Evolutionary conservation across 129 eudicot genomes (phyloP).

Genomic region (Scalesia atractyloides): DNA sequence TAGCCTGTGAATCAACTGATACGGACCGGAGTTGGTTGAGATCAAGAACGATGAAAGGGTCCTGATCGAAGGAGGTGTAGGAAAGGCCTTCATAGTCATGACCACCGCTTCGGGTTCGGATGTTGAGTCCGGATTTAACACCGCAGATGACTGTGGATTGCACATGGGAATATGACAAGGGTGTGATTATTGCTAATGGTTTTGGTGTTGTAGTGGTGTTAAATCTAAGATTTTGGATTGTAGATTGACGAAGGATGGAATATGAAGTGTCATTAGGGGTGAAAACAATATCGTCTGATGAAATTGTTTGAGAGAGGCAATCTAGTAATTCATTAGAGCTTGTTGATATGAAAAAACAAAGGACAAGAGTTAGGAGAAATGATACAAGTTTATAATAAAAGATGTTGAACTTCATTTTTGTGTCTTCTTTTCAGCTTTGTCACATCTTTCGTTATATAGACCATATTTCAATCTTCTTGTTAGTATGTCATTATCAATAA

Average conservation of each 20-base stretch:
- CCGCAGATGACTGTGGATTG: constrained; percentile 19
- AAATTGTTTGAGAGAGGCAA: not conserved
- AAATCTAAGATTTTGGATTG: constrained; percentile 8
- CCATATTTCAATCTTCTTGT: no score
- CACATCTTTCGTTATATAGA: no score
- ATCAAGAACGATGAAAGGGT: not conserved
- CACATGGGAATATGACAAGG: constrained; percentile 2
- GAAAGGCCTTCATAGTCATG: constrained; percentile 15
- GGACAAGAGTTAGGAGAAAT: not conserved
- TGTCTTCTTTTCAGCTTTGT: not conserved
- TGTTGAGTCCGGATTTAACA: not conserved
- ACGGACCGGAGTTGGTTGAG: not conserved
- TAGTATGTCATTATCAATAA: no score
- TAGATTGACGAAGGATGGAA: not conserved
- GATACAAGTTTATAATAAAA: not conserved
- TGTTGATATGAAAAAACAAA: not conserved
- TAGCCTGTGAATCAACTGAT: not conserved
- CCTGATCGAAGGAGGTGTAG: constrained; percentile 4
- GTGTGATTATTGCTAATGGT: constrained; percentile 16
- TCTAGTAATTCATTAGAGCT: not conserved
- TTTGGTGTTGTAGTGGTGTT: constrained; percentile 7
- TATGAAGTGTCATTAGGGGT: constrained; percentile 2
- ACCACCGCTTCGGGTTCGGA: constrained; percentile 7
- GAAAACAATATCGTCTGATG: not conserved
- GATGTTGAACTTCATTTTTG: not conserved